Percentiles rank a stretch among this genome's conserved stretches.
phyloP scores from a whole-genome alignment of 2,329 filamentous ascomycete genomes.

The Ceratocystis lukuohia region DNA sequence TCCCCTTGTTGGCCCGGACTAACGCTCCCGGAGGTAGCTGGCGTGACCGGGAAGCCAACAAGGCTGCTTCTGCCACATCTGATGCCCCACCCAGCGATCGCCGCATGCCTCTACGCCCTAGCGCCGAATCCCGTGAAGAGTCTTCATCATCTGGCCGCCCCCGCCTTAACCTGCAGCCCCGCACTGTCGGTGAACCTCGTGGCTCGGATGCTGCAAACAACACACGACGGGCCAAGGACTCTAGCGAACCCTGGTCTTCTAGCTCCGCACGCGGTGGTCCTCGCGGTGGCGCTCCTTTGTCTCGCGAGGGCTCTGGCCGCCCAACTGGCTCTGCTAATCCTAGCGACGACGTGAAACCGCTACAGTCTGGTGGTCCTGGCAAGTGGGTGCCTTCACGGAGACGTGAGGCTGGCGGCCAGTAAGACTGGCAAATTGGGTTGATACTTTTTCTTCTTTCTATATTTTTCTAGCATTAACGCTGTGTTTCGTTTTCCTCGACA shows the following conservation, averaged over 20 bases:
- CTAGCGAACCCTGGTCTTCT: slow-evolving; percentile 75
- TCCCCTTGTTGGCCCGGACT: not conserved
- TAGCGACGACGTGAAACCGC: slow-evolving; percentile 29
- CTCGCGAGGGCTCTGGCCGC: slow-evolving; percentile 44
- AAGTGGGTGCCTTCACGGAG: slow-evolving; percentile 37
- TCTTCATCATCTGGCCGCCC: slow-evolving; percentile 34
- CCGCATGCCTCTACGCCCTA: slow-evolving; percentile 17
- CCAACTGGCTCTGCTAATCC: slow-evolving; percentile 19
- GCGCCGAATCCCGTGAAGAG: not conserved
- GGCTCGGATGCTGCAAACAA: slow-evolving; percentile 42
- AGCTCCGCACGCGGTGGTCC: slow-evolving; percentile 69
- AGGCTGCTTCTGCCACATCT: slow-evolving; percentile 24
- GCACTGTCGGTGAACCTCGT: slow-evolving; percentile 35
- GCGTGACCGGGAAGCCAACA: slow-evolving; percentile 31
- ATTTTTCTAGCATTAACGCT: slow-evolving; percentile 21
- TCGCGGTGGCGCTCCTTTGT: slow-evolving; percentile 87
- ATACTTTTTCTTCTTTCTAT: slow-evolving; percentile 21
- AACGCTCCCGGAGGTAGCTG: slow-evolving; percentile 29
- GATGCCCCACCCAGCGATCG: slow-evolving; percentile 21
- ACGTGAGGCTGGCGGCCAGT: not conserved
- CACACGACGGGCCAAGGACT: slow-evolving; percentile 60
- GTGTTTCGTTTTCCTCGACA: slow-evolving; percentile 19
- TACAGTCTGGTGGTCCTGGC: slow-evolving; percentile 40
- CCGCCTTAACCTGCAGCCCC: slow-evolving; percentile 42
- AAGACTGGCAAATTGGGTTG: slow-evolving; percentile 6